phyloP scores from a whole-genome alignment of 1,139 yeast species.

The Lodderomyces orthopsilosis region DNA sequence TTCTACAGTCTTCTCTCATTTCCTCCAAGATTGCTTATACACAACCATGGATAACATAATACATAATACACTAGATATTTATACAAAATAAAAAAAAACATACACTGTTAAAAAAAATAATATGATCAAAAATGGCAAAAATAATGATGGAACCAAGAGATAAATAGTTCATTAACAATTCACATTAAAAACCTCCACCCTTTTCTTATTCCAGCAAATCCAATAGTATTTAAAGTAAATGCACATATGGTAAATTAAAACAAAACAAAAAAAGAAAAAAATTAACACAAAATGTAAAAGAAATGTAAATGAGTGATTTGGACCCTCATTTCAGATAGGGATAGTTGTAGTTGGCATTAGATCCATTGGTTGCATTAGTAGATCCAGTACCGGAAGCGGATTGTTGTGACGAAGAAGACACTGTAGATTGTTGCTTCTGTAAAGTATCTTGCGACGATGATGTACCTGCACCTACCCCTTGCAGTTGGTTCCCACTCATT shows the following conservation, averaged over 20 bases:
- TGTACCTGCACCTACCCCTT: too few relatives aligned
- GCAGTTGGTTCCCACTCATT: slow-evolving; percentile 13
- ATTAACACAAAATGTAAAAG: background rate
- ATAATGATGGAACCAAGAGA: slow-evolving; percentile 1
- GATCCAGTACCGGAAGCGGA: background rate
- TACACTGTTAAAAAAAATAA: background rate
- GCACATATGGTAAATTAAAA: too few relatives aligned
- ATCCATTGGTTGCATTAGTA: background rate
- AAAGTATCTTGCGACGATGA: background rate
- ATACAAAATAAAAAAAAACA: slow-evolving; percentile 3
- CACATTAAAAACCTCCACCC: too few relatives aligned
- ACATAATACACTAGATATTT: slow-evolving; percentile 1
- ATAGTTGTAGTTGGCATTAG: background rate
- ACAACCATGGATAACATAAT: background rate
- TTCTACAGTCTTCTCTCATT: too few relatives aligned
- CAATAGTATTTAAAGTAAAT: too few relatives aligned
- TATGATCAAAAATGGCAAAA: background rate
- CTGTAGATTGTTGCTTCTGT: background rate
- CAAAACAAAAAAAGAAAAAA: slow-evolving; percentile 1
- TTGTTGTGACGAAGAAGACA: slow-evolving; percentile 1
- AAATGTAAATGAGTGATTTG: background rate
- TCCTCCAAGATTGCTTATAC: too few relatives aligned
- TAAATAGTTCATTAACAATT: too few relatives aligned
- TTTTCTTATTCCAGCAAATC: too few relatives aligned
- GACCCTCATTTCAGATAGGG: background rate